Evolutionary conservation across 2,329 filamentous ascomycete genomes (phyloP).

Genomic region (Nemania diffusa): DNA sequence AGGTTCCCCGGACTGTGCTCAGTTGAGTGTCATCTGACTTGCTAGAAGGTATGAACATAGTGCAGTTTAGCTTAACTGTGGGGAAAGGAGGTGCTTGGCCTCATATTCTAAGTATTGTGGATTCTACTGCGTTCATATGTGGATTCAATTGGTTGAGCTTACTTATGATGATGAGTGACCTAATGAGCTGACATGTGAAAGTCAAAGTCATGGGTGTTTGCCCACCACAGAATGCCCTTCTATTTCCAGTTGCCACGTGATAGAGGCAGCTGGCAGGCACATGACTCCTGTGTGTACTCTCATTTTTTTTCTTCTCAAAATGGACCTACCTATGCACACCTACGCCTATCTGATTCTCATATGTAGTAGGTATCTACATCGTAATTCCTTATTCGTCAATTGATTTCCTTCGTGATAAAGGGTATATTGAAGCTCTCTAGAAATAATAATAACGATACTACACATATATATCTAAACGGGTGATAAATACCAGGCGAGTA

Average conservation of each 20-base stretch:
- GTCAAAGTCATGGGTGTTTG: not conserved
- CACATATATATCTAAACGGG: not conserved
- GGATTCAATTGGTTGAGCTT: not conserved
- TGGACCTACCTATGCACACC: too few relatives aligned
- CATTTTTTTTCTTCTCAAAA: too few relatives aligned
- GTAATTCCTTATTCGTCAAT: not conserved
- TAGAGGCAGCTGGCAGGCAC: not conserved
- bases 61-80: constrained; percentile 14
- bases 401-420: not conserved
- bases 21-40: constrained; percentile 24
- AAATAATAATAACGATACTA: not conserved
- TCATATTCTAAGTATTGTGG: not conserved
- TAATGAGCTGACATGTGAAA: constrained; percentile 27
- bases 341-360: too few relatives aligned
- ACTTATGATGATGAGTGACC: too few relatives aligned
- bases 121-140: not conserved
- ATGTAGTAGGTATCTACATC: not conserved
- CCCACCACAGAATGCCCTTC: not conserved
- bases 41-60: not conserved
- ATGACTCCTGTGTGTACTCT: not conserved
- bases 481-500: too few relatives aligned
- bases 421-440: not conserved
- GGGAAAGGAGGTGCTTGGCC: constrained; percentile 10
- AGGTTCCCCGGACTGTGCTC: constrained; percentile 16
- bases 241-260: not conserved